A percentile compares a stretch with the other conserved stretches of the same genome.
These are phyloP conservation scores for Erysiphe pisi DNA, from an alignment of 2,329 filamentous ascomycete genomes.

Conservation along the genomic window DNA sequence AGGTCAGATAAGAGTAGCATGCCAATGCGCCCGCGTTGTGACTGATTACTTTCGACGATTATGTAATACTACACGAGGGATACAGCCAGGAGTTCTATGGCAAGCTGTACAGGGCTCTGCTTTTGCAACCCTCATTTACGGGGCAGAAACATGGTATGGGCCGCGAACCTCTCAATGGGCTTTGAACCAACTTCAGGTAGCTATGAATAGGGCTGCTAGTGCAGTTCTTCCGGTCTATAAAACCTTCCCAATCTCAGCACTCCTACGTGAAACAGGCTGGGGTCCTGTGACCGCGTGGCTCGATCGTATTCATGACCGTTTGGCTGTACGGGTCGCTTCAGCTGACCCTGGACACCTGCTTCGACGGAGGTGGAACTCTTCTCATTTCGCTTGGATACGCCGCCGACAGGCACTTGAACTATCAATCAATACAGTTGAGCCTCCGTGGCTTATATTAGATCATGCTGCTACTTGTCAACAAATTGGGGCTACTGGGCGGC, in stretches of 20 bases:
- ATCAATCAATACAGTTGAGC: too few species aligned
- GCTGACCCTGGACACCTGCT: neutral
- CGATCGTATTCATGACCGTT: neutral
- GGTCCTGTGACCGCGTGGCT: neutral
- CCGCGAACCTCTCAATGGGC: too few species aligned
- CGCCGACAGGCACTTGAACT: neutral
- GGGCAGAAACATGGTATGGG: too few species aligned
- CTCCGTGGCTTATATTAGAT: too few species aligned
- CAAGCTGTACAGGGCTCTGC: neutral
- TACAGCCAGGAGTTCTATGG: too few species aligned
- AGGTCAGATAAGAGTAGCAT: too few species aligned
- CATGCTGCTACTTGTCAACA: neutral
- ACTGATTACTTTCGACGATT: too few species aligned
- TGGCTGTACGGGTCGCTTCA: neutral
- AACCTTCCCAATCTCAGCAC: neutral
- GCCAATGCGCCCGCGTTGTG: too few species aligned
- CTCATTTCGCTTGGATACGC: neutral
- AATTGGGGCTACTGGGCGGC: neutral
- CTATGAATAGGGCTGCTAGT: neutral
- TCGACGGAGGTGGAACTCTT: neutral
- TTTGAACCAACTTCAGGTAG: neutral
- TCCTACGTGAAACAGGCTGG: neutral
- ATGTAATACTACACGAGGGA: too few species aligned
- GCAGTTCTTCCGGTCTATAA: neutral
- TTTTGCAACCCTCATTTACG: neutral